phyloP scores from a whole-genome alignment of 2,329 filamentous ascomycete genomes.

The Chaetomiaceae sp. region DNA sequence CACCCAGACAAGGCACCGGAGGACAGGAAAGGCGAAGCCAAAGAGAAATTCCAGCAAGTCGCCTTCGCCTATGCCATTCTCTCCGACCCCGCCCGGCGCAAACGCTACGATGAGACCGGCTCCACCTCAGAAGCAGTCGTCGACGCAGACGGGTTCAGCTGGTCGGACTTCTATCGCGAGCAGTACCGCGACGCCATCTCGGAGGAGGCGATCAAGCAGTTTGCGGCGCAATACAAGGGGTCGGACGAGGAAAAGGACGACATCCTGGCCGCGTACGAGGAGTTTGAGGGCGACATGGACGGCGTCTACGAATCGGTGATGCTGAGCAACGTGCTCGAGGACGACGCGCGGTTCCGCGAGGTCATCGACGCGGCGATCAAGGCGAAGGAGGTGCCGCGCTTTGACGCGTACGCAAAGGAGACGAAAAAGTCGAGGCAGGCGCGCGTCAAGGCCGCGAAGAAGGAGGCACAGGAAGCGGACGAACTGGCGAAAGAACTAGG shows the following conservation, averaged over 20 bases:
- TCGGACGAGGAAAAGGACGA: conserved; percentile 81
- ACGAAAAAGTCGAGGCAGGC: conserved; percentile 58
- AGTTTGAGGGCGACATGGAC: conserved; percentile 70
- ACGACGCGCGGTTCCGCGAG: conserved; percentile 76
- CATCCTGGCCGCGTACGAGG: conserved; percentile 70
- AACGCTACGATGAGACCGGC: conserved; percentile 85
- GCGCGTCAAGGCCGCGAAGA: conserved; percentile 57
- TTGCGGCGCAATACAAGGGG: conserved; percentile 74
- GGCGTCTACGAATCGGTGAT: conserved; percentile 77
- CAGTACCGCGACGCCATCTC: conserved; percentile 78
- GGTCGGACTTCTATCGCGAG: conserved; percentile 82
- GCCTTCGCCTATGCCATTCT: conserved; percentile 93
- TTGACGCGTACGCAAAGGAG: conserved; percentile 68
- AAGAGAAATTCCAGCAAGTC: conserved; percentile 80
- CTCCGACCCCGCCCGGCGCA: conserved; percentile 73
- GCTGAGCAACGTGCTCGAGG: conserved; percentile 75
- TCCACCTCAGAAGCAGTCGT: conserved; percentile 79
- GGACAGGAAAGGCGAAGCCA: conserved; percentile 65
- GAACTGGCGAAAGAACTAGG: conserved; percentile 71
- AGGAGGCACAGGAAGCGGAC: conserved; percentile 68
- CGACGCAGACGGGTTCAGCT: conserved; percentile 78
- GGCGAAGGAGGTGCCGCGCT: conserved; percentile 61
- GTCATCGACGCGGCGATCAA: conserved; percentile 81
- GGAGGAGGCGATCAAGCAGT: conserved; percentile 66
- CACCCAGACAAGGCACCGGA: conserved; percentile 81